phyloP scores from a whole-genome alignment of 306 rosid species.

The Malus sieversii region DNA sequence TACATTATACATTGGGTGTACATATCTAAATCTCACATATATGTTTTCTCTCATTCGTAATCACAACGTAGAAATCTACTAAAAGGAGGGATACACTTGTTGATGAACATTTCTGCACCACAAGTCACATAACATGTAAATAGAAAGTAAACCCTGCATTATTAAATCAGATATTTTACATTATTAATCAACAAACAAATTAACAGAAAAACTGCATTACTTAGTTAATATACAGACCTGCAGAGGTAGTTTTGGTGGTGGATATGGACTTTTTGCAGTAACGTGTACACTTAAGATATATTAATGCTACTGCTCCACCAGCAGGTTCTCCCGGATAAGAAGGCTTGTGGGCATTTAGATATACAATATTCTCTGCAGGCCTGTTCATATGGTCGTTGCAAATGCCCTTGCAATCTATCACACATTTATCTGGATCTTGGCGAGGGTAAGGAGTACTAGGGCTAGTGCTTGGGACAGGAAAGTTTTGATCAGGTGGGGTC shows the following conservation, averaged over 20 bases:
- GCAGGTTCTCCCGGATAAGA: too few relatives aligned
- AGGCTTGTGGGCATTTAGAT: too few relatives aligned
- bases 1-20: not conserved
- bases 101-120: not conserved
- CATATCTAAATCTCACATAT: too few relatives aligned
- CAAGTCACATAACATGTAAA: not conserved
- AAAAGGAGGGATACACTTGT: not conserved
- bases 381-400: too few relatives aligned
- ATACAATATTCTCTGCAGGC: too few relatives aligned
- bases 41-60: not conserved
- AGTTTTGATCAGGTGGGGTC: too few relatives aligned
- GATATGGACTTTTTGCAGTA: not conserved
- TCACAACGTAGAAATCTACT: not conserved
- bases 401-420: too few relatives aligned
- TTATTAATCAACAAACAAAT: not conserved
- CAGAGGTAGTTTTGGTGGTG: not conserved
- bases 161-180: not conserved
- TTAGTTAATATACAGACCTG: not conserved
- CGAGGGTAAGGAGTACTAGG: too few relatives aligned
- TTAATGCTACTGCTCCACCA: too few relatives aligned
- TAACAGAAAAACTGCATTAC: not conserved
- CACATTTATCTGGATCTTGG: too few relatives aligned
- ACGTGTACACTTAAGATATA: not conserved
- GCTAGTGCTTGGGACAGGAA: too few relatives aligned
- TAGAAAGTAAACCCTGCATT: not conserved